phyloP scores from a whole-genome alignment of 1,284 basidiomycete species.

The Austroboletus rostrupii region DNA sequence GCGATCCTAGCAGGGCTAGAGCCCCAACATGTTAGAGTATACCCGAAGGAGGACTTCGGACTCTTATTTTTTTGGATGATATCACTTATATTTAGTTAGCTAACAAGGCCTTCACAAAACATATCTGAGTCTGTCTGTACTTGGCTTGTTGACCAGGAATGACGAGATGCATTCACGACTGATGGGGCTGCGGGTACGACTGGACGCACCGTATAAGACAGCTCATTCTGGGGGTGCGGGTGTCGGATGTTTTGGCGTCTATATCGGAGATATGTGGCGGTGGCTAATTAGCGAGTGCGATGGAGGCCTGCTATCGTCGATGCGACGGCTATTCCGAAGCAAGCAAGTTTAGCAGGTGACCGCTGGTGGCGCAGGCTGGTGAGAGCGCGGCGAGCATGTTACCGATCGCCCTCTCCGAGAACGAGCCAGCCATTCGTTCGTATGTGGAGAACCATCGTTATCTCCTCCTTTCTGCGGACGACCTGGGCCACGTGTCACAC shows the following conservation, averaged over 20 bases:
- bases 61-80: slow-evolving; percentile 4
- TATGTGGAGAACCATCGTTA: no score
- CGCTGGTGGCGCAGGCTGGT: neutral
- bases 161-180: neutral
- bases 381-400: neutral
- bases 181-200: neutral
- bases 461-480: no score
- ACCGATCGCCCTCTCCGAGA: no score
- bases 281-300: neutral
- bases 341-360: neutral
- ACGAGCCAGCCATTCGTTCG: no score
- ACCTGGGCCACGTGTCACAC: neutral
- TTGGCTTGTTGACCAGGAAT: neutral
- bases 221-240: neutral
- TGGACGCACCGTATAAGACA: neutral
- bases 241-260: neutral
- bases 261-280: neutral
- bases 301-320: neutral
- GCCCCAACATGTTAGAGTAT: slow-evolving; percentile 2
- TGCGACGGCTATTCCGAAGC: neutral
- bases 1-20: slow-evolving; percentile 1
- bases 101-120: neutral
- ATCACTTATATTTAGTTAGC: slow-evolving; percentile 10
- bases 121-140: neutral
- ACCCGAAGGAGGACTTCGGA: slow-evolving; percentile 2